phyloP scores from a whole-genome alignment of 306 rosid genomes.

The Cicer cuneatum region DNA sequence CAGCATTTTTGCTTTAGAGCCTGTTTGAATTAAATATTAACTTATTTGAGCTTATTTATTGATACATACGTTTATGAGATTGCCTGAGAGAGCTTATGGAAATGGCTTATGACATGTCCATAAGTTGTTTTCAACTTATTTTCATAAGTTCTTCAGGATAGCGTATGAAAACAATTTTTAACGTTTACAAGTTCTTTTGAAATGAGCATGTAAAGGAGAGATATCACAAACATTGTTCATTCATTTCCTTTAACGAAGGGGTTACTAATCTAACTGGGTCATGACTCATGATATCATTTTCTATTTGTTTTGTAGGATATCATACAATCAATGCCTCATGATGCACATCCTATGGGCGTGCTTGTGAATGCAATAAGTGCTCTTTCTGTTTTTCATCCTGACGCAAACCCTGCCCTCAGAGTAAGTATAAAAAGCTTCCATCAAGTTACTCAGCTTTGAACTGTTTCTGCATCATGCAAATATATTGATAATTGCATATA shows the following conservation, averaged over 20 bases:
- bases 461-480: not conserved
- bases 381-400: conserved; percentile 84
- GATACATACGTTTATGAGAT: too few relatives aligned
- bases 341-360: conserved; percentile 97
- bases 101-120: too few relatives aligned
- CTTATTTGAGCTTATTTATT: too few relatives aligned
- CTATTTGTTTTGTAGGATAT: conserved; percentile 64
- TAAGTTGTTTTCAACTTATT: not conserved
- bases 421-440: conserved; percentile 52
- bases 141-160: too few relatives aligned
- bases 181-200: not conserved
- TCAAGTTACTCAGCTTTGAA: conserved; percentile 22
- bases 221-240: not conserved
- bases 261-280: conserved; percentile 28
- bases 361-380: conserved; percentile 87
- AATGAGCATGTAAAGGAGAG: not conserved
- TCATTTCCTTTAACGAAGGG: not conserved
- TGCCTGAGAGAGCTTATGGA: too few relatives aligned
- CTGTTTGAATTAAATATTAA: too few relatives aligned
- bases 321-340: conserved; percentile 89
- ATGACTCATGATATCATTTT: not conserved
- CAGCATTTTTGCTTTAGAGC: too few relatives aligned
- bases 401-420: conserved; percentile 87
- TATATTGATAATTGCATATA: not conserved
- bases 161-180: too few relatives aligned